A percentile compares a stretch with the other conserved stretches of the same genome.
Evolutionary conservation across 352 stramenopile species (phyloP).

Genomic region (Globisporangium solare): DNA sequence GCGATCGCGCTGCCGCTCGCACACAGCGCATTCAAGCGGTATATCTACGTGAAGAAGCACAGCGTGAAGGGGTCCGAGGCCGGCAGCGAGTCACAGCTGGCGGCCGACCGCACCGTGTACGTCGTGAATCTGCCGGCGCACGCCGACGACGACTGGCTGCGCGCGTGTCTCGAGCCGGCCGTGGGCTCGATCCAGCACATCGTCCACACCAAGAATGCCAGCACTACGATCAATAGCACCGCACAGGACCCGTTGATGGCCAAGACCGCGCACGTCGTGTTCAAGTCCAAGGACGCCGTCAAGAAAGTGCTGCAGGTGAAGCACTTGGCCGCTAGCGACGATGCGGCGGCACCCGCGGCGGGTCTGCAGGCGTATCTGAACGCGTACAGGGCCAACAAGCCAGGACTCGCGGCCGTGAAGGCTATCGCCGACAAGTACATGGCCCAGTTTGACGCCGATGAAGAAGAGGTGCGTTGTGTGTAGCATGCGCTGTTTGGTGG

Average conservation of each 20-base stretch:
- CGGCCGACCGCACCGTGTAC: conserved; percentile 63
- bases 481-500: too few relatives aligned
- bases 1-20: conserved; percentile 64
- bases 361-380: conserved; percentile 35
- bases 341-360: background rate
- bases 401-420: conserved; percentile 59
- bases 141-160: conserved; percentile 52
- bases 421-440: conserved; percentile 72
- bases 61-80: conserved; percentile 33
- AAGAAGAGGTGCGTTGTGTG: conserved; percentile 43
- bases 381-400: conserved; percentile 66
- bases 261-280: conserved; percentile 64
- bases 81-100: conserved; percentile 38
- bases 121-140: conserved; percentile 59
- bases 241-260: conserved; percentile 18
- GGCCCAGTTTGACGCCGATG: conserved; percentile 63
- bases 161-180: conserved; percentile 31
- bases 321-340: conserved; percentile 21
- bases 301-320: conserved; percentile 45
- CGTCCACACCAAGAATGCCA: conserved; percentile 12
- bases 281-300: conserved; percentile 61
- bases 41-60: conserved; percentile 80
- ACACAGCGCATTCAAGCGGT: conserved; percentile 54
- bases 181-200: conserved; percentile 66
- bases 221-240: conserved; percentile 14